phyloP scores from a whole-genome alignment of 768 basidiomycete species.

The Boletus eberwhitei region DNA sequence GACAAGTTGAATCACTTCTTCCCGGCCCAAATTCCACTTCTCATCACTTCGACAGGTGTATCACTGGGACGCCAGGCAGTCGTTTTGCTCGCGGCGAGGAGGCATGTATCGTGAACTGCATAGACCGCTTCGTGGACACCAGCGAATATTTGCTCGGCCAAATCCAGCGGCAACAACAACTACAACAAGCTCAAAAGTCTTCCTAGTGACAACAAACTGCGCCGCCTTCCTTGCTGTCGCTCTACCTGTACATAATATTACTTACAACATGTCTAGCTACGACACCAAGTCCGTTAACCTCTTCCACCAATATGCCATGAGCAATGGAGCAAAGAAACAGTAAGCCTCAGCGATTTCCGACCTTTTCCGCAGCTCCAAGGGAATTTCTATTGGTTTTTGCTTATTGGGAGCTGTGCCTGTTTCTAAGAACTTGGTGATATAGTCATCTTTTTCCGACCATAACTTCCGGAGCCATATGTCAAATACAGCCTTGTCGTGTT shows the following conservation, averaged over 20 bases:
- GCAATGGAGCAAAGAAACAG: conserved; percentile 63
- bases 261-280: conserved; percentile 13
- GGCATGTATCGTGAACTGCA: conserved; percentile 83
- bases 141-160: conserved; percentile 77
- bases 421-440: conserved; percentile 65
- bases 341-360: conserved; percentile 66
- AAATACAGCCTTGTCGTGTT: conserved; percentile 61
- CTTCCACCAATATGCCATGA: conserved; percentile 47
- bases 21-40: neutral
- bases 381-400: conserved; percentile 46
- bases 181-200: conserved; percentile 35
- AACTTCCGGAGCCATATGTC: conserved; percentile 78
- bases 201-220: neutral
- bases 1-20: conserved; percentile 64
- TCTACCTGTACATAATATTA: conserved; percentile 6
- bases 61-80: conserved; percentile 73
- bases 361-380: conserved; percentile 51
- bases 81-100: conserved; percentile 79
- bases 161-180: conserved; percentile 49
- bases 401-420: conserved; percentile 43
- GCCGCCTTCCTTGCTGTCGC: neutral
- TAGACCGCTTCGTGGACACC: conserved; percentile 88
- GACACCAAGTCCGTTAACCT: conserved; percentile 28
- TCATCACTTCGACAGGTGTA: conserved; percentile 54
- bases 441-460: conserved; percentile 84